Percentiles rank a stretch among this genome's conserved stretches.
phyloP scores from a whole-genome alignment of 2,329 filamentous ascomycete genomes.

The Teratosphaeria viscida region DNA sequence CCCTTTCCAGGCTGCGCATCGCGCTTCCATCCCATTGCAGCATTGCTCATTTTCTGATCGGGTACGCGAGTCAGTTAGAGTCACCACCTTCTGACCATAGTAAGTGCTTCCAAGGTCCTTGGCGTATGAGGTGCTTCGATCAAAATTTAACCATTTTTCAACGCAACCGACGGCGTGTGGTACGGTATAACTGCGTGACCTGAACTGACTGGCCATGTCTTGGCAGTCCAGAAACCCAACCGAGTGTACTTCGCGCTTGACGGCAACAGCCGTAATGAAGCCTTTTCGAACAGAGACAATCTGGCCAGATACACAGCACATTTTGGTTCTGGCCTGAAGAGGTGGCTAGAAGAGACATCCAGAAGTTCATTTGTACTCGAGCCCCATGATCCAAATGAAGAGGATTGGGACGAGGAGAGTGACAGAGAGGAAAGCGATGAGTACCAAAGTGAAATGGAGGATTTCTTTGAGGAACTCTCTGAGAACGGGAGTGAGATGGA shows the following conservation, averaged over 20 bases:
- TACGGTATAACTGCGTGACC: no score
- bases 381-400: no score
- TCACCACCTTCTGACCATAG: background rate
- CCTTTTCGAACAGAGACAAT: background rate
- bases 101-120: background rate
- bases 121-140: background rate
- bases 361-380: background rate
- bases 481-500: background rate
- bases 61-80: background rate
- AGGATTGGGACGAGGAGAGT: background rate
- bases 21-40: background rate
- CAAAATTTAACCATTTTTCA: background rate
- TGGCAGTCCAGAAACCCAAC: background rate
- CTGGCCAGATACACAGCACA: background rate
- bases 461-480: background rate
- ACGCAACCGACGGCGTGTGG: no score
- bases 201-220: background rate
- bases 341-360: constrained; percentile 1
- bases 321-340: constrained; percentile 1
- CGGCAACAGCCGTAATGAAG: background rate
- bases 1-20: background rate
- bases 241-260: background rate
- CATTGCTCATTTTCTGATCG: background rate
- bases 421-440: background rate
- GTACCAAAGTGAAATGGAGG: background rate